Percentiles rank a stretch among this genome's conserved stretches.
phyloP scores from a whole-genome alignment of 257 asterid genomes.

The Penstemon newberryi region DNA sequence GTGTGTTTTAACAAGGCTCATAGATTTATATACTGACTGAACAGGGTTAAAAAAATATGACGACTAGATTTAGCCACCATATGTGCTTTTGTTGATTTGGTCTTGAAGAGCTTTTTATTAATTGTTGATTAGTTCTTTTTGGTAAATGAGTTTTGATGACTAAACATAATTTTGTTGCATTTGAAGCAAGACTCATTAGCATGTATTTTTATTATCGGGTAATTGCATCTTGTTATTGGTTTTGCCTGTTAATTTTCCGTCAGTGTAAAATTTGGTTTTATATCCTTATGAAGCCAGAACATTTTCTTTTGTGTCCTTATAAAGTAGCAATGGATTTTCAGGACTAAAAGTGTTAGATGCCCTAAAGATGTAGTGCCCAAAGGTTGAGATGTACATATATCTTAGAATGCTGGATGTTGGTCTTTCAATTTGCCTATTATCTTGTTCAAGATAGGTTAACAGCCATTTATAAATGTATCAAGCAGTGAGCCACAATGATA shows the following conservation, averaged over 20 bases:
- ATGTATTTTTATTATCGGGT: neutral
- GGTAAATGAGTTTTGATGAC: neutral
- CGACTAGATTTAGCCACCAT: neutral
- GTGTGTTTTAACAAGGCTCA: neutral
- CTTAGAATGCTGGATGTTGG: constrained; percentile 7
- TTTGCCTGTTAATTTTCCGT: constrained; percentile 4
- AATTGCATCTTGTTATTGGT: neutral
- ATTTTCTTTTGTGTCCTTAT: neutral
- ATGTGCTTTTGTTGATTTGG: neutral
- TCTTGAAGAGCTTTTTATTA: neutral
- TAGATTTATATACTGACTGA: neutral
- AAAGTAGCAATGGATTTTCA: constrained; percentile 10
- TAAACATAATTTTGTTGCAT: neutral
- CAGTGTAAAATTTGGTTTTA: neutral
- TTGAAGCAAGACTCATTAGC: neutral
- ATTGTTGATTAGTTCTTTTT: neutral
- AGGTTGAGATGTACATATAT: constrained; percentile 8
- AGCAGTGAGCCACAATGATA: neutral
- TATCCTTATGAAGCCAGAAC: constrained; percentile 2
- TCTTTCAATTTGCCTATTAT: constrained; percentile 4
- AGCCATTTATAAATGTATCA: neutral
- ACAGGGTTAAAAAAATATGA: neutral
- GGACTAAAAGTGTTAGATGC: neutral
- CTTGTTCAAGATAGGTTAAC: neutral
- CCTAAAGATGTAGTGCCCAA: neutral